Base-by-base conservation (phyloP, 441 rosid genomes). In the Arabidopsis lyrata region DNA sequence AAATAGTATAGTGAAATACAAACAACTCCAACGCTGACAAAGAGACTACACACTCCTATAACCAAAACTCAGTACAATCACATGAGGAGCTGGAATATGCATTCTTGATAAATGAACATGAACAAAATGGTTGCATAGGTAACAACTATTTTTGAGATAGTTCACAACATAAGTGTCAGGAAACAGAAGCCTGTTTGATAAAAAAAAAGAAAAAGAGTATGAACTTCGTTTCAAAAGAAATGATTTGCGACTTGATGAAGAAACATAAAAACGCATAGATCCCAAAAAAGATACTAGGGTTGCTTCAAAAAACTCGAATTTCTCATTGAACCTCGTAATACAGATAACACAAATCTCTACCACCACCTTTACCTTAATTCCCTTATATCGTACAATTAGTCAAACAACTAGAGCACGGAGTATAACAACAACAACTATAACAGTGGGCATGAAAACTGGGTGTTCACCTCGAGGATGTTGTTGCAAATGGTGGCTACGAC, bases 381-480 rank as follows among this genome's bases (percentile, higher is more conserved):
- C 35, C 64, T 32, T 75, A 44, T 20, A 57, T 32, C 12, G 38
- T 59, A 77, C 77, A 77, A 72, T 66, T 2, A 71, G 29, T 52
- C 64, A 77, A 77, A 50, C 50, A 77, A 22, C 45, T 3, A 42
- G 66, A 78, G 77, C 80, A 71, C 3, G 32, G 63, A 68, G 29
- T 14, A 14, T 54, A 54, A 55, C 11, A 11, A 18, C 11, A 14
- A 66, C 68, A 68, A 65, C 68, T 72, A 78, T 64, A 62, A 72
- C 66, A 73, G 14, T 69, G 73, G 75, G 59, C 60, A 76, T 76
- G 66, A 59, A 82, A 82, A 78, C 85, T 85, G 78, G 78, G 80
- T 75, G 76, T 84, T 94, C 98, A 95, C 99, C 99, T 95, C 99
- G 74, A 93, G 73, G 84, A 93, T 95, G 74, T 95, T 85, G 45